These are phyloP conservation scores for Colletotrichum musicola DNA, from an alignment of 2,329 filamentous ascomycete species.

Conservation along the genomic window DNA sequence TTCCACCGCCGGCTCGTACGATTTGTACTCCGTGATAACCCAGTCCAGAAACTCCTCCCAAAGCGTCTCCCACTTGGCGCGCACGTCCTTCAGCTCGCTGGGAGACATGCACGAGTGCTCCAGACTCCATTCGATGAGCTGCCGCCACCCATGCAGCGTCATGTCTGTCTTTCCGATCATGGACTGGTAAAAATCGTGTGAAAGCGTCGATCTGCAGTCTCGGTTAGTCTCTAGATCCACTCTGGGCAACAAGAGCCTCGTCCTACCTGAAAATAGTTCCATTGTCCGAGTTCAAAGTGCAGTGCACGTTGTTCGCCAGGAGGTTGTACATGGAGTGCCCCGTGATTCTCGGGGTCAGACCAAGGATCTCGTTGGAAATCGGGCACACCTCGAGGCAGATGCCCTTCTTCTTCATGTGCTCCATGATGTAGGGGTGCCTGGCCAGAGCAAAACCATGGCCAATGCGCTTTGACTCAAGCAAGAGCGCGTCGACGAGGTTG, in stretches of 20 bases:
- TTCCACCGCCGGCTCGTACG: background rate
- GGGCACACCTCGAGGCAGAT: conserved; percentile 83
- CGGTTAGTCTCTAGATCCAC: background rate
- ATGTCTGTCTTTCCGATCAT: conserved; percentile 77
- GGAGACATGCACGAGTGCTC: conserved; percentile 68
- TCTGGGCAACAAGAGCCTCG: background rate
- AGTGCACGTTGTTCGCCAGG: conserved; percentile 79
- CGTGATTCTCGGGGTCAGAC: conserved; percentile 73
- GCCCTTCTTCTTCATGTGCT: conserved; percentile 71
- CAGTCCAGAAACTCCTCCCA: conserved; percentile 71
- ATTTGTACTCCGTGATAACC: conserved; percentile 59
- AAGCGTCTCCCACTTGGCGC: conserved; percentile 61
- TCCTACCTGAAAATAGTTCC: conserved; percentile 77
- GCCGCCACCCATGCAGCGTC: conserved; percentile 78
- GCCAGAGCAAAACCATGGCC: conserved; percentile 80
- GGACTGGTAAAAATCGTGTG: conserved; percentile 83
- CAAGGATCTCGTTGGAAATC: conserved; percentile 82
- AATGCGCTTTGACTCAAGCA: conserved; percentile 76
- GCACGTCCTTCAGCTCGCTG: conserved; percentile 53
- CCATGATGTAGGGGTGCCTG: conserved; percentile 75
- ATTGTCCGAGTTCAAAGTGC: conserved; percentile 81
- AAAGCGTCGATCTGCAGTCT: conserved; percentile 71
- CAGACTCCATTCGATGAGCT: conserved; percentile 73
- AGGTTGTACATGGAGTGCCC: conserved; percentile 77
- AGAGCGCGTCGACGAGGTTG: conserved; percentile 77